Conservation (phyloP, 2,329 filamentous ascomycete species). For the Endocalyx cinctus region DNA sequence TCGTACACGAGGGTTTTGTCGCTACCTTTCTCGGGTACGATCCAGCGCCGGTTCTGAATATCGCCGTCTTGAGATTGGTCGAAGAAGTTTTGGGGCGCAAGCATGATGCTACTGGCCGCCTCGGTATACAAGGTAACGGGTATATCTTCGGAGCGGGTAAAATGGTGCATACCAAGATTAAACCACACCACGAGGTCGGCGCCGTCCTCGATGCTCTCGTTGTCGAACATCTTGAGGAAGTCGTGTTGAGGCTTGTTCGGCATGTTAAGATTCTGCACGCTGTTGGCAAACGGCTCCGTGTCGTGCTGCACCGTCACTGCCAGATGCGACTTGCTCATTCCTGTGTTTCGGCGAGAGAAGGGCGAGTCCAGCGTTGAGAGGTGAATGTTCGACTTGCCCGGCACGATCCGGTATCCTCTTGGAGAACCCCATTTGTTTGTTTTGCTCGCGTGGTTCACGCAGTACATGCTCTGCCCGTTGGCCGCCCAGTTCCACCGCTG, state of each 20-base stretch:
- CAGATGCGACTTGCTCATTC: constrained; percentile 33
- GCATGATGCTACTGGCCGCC: constrained; percentile 34
- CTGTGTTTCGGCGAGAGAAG: constrained; percentile 27
- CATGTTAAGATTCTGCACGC: constrained; percentile 27
- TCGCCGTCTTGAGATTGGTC: constrained; percentile 30
- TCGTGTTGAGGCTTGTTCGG: constrained; percentile 33
- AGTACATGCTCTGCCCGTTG: constrained; percentile 35
- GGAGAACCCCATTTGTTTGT: constrained; percentile 37
- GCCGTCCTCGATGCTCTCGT: constrained; percentile 34
- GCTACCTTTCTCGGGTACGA: constrained; percentile 14
- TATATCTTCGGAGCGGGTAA: constrained; percentile 36
- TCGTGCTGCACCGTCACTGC: constrained; percentile 41
- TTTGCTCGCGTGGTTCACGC: constrained; percentile 29
- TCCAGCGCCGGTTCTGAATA: constrained; percentile 30
- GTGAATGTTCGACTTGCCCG: constrained; percentile 28
- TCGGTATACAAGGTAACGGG: constrained; percentile 31
- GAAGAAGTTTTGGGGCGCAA: constrained; percentile 36
- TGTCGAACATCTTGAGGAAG: constrained; percentile 39
- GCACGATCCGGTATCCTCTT: constrained; percentile 39
- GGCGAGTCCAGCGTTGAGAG: constrained; percentile 32
- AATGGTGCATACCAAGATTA: constrained; percentile 48
- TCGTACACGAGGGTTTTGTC: not conserved
- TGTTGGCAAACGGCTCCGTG: constrained; percentile 35
- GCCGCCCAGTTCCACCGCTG: constrained; percentile 28
- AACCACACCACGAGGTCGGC: constrained; percentile 43